A percentile compares a stretch with the other conserved stretches of the same genome.
Evolutionary conservation across 148 eudicot species (phyloP).

Genomic region (Chenopodium quinoa): DNA sequence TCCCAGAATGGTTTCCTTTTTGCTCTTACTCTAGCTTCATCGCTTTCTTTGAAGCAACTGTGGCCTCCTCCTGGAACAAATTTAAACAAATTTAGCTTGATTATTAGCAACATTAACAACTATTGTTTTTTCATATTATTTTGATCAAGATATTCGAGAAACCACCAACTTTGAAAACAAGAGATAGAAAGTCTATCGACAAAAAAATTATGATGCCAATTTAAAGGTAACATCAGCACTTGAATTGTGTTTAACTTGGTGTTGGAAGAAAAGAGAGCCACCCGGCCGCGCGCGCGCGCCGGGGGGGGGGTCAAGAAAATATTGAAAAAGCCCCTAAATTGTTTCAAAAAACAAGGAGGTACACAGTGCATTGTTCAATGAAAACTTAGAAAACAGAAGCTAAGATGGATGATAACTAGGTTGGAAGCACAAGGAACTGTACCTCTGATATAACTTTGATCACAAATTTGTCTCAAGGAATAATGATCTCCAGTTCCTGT

Average conservation of each 20-base stretch:
- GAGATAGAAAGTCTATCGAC: not conserved
- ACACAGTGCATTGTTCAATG: not conserved
- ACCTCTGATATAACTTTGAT: constrained; percentile 94
- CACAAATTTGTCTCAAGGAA: constrained; percentile 95
- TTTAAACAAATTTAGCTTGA: not conserved
- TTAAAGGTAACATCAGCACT: not conserved
- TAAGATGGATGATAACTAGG: constrained; percentile 3
- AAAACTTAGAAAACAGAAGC: not conserved
- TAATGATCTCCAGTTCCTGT: constrained; percentile 99
- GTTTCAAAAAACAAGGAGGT: constrained; percentile 1
- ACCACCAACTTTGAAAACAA: not conserved
- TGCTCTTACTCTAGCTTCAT: constrained; percentile 82
- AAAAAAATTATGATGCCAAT: not conserved
- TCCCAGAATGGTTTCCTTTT: constrained; percentile 84
- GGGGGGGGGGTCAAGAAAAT: too few relatives aligned
- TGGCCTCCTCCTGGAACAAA: constrained; percentile 85
- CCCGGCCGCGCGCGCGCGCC: too few relatives aligned
- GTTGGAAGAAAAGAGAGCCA: too few relatives aligned
- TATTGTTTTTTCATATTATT: not conserved
- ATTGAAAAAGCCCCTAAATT: not conserved
- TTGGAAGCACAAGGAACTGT: not conserved
- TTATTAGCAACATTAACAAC: too few relatives aligned
- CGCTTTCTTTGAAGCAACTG: constrained; percentile 90
- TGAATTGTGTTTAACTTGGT: too few relatives aligned
- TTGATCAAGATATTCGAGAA: not conserved